Evolutionary conservation across 306 rosid species (phyloP).

Genomic region (Ochetophila trinervis): DNA sequence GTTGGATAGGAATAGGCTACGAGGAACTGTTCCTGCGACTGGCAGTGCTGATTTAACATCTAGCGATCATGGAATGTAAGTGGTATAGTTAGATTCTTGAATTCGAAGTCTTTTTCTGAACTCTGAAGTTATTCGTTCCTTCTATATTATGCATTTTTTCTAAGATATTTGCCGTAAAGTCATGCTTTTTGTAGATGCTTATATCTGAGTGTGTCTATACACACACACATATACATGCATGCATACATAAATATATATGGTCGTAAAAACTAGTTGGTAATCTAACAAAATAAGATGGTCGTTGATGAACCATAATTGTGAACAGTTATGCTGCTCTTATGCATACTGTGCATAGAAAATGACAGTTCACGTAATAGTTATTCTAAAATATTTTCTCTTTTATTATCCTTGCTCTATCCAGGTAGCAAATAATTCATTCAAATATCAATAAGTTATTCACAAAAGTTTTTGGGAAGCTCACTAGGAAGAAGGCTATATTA

Average conservation of each 20-base stretch:
- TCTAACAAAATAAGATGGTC: too few relatives aligned
- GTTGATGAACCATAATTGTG: not conserved
- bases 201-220: too few relatives aligned
- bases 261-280: too few relatives aligned
- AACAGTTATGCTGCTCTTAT: not conserved
- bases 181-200: too few relatives aligned
- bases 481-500: conserved; percentile 12
- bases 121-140: not conserved
- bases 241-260: too few relatives aligned
- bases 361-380: not conserved
- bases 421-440: not conserved
- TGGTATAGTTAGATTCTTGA: conserved; percentile 6
- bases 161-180: not conserved
- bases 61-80: conserved; percentile 61
- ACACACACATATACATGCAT: too few relatives aligned
- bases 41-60: conserved; percentile 18
- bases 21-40: conserved; percentile 65
- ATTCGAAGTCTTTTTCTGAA: not conserved
- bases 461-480: conserved; percentile 14
- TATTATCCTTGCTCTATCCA: not conserved
- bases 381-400: not conserved
- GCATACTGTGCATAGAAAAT: not conserved
- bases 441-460: not conserved
- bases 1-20: conserved; percentile 81
- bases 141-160: not conserved